These are phyloP conservation scores for Verbascum thapsus DNA, from an alignment of 257 asterid species.

Conservation along the genomic window DNA sequence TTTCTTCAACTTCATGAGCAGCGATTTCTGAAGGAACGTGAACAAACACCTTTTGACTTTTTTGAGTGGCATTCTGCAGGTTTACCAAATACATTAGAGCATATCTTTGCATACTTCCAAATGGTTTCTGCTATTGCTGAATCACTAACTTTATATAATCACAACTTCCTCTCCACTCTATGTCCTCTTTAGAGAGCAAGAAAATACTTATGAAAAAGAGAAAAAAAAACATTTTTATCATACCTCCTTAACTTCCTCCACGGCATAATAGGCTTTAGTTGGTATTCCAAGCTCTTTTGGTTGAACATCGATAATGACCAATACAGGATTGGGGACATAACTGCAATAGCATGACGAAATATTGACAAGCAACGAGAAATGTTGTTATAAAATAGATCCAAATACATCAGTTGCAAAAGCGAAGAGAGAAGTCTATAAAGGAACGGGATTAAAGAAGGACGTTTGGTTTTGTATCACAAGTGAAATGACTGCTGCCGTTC, in stretches of 20 bases:
- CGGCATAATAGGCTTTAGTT: conserved; percentile 88
- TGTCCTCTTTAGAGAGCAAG: conserved; percentile 11
- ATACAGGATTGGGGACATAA: conserved; percentile 82
- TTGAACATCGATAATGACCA: conserved; percentile 88
- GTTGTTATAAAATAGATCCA: neutral
- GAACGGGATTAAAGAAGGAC: neutral
- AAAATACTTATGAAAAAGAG: neutral
- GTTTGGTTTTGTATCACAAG: conserved; percentile 2
- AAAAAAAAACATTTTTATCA: no score
- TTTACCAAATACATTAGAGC: conserved; percentile 25
- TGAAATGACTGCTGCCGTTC: no score
- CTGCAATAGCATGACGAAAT: conserved; percentile 41
- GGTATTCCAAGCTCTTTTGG: conserved; percentile 94
- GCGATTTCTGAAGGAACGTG: conserved; percentile 96
- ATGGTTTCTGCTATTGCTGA: conserved; percentile 14
- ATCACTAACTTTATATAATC: neutral
- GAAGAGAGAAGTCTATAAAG: neutral
- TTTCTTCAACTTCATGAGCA: conserved; percentile 96
- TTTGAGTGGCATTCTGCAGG: conserved; percentile 78
- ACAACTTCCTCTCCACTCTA: neutral
- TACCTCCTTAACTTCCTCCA: conserved; percentile 96
- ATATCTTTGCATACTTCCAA: conserved; percentile 5
- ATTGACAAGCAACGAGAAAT: conserved; percentile 9
- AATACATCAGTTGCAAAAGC: neutral
- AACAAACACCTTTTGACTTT: conserved; percentile 95